phyloP scores from a whole-genome alignment of 768 basidiomycete species.

The Xerocomellus intermedius region DNA sequence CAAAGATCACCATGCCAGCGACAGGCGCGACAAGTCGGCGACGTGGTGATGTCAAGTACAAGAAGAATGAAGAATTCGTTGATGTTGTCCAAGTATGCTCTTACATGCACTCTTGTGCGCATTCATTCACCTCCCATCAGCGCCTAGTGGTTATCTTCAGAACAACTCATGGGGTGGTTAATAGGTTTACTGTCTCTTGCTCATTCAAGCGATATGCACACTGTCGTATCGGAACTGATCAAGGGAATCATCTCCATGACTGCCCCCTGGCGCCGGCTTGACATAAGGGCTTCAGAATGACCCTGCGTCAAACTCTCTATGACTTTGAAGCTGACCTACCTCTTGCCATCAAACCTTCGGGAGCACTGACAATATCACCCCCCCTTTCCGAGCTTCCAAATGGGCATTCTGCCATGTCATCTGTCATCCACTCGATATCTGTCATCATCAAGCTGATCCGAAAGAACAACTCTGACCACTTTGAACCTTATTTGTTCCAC shows the following conservation, averaged over 20 bases:
- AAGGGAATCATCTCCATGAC: conserved; percentile 95
- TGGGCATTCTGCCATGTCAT: conserved; percentile 63
- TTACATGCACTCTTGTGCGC: conserved; percentile 30
- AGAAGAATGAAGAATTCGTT: conserved; percentile 99
- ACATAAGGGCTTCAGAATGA: conserved; percentile 67
- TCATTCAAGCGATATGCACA: conserved; percentile 73
- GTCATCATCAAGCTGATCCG: conserved; percentile 92
- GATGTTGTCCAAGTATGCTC: conserved; percentile 91
- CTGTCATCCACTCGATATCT: conserved; percentile 81
- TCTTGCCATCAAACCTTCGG: conserved; percentile 19
- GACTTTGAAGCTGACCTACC: conserved; percentile 43
- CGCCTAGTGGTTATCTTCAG: conserved; percentile 80
- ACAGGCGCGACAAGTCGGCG: conserved; percentile 97
- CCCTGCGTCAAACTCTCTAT: conserved; percentile 76
- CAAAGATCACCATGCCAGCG: conserved; percentile 95
- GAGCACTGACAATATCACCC: conserved; percentile 9
- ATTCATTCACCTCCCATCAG: conserved; percentile 28
- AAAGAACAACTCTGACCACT: conserved; percentile 98
- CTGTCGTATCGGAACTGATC: conserved; percentile 85
- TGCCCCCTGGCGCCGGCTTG: conserved; percentile 71
- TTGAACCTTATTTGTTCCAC: conserved; percentile 96
- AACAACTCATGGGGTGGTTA: conserved; percentile 78
- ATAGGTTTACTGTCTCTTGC: conserved; percentile 80
- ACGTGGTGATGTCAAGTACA: conserved; percentile 93
- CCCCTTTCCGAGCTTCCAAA: conserved; percentile 28